Evolutionary conservation across 352 stramenopile genomes (phyloP), one percentile per base, ranked within the genome.

Genomic region (Phytophthora foliorum): DNA sequence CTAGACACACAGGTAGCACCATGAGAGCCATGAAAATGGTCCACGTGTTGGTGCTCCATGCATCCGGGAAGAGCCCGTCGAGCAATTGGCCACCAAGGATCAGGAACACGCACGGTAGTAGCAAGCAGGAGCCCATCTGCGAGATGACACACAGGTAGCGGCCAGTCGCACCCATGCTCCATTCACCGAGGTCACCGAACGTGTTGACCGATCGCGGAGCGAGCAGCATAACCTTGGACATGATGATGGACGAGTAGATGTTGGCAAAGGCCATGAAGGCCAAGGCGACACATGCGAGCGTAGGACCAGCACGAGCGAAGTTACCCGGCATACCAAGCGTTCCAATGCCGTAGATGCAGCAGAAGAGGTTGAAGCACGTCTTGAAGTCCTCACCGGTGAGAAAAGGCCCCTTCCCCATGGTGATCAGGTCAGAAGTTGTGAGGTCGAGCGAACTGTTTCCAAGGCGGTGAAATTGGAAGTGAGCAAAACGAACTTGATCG

Each of bases 321-420:
- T 91, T 91, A 17, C 70, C 80, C 0, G 83, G 81, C 78, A 91
- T 89, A 57, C 83, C 81, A 50, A 92, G 80, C 24, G 83, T 90
- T 25, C 83, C 83, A 52, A 92, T 84, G 52, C 82, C 82, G 67
- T 84, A 90, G 57, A 90, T 82, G 16, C 74, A 78, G 59, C 82
- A 91, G 63, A 82, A 84, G 66, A 89, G 76, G 57, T 84, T 88
- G 76, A 86, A 86, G 7, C 78, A 69, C 21, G 67, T 59, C 59
- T 89, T 90, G 59, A 71, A 61, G 48, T 90, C 80, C 63, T 90
- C 82, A 9, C 67, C 9, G 25, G 77, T 88, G 66, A 88, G 80
- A 55, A 81, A 81, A 6, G 64, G 55, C 4, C 68, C 67, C 48
- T 69, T 67, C 31, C 22, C 45, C 57, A 72, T 73, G 45, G 39